Percentiles rank a stretch among this genome's conserved stretches.
phyloP scores from a whole-genome alignment of 345 rosid species.

The Moricandia arvensis region DNA sequence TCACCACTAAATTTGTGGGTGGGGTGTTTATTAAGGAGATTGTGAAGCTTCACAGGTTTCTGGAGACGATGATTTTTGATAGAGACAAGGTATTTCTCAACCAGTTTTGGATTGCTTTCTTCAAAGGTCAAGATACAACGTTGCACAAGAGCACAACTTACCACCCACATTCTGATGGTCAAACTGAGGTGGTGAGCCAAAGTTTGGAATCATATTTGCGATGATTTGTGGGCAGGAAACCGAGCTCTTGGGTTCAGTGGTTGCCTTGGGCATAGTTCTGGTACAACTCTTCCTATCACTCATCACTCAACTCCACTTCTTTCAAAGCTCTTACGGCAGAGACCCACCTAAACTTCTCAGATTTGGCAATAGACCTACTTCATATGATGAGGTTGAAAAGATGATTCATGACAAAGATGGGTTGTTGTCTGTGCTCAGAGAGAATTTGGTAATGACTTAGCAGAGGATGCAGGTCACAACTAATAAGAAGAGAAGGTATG shows the following conservation, averaged over 20 bases:
- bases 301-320: not conserved
- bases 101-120: not conserved
- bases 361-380: not conserved
- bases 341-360: not conserved
- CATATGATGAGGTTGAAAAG: not conserved
- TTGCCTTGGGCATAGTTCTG: not conserved
- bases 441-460: not conserved
- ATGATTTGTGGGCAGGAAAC: not conserved
- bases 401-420: not conserved
- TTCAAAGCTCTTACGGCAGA: not conserved
- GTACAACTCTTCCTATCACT: not conserved
- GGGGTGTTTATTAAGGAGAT: no score
- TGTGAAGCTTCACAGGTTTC: no score
- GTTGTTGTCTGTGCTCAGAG: accelerated
- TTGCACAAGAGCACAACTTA: not conserved
- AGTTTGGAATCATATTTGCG: not conserved
- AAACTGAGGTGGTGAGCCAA: not conserved
- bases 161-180: not conserved
- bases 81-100: no score
- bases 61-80: no score
- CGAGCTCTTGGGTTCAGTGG: not conserved
- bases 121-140: not conserved
- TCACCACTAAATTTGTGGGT: no score
- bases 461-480: not conserved
- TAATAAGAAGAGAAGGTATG: not conserved